phyloP scores from a whole-genome alignment of 306 rosid genomes.

The Corylus heterophylla region DNA sequence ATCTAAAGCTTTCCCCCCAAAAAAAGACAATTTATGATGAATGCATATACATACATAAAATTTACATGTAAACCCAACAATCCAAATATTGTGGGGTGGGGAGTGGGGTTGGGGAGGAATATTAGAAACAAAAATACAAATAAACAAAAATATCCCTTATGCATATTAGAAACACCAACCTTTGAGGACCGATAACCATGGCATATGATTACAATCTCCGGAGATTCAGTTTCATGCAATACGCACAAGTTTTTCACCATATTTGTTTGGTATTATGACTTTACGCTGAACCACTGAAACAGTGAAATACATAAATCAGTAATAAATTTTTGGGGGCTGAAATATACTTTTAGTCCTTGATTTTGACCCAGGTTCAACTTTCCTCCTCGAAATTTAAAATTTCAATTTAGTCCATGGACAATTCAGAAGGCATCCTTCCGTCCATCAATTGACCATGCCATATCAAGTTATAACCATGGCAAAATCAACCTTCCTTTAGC shows the following conservation, averaged over 20 bases:
- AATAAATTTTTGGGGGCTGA: background rate
- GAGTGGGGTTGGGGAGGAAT: no score
- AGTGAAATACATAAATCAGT: slow-evolving; percentile 10
- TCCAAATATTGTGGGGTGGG: no score
- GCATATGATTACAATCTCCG: slow-evolving; percentile 64
- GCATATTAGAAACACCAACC: slow-evolving; percentile 40
- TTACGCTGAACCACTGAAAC: slow-evolving; percentile 42
- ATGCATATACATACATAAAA: background rate
- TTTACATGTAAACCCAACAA: background rate
- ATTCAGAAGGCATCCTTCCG: background rate
- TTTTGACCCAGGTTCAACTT: background rate
- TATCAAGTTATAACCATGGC: background rate
- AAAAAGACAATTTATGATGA: background rate
- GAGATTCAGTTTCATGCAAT: slow-evolving; percentile 65
- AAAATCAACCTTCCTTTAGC: background rate
- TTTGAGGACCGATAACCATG: slow-evolving; percentile 67
- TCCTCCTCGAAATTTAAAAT: slow-evolving; percentile 2
- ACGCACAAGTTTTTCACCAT: slow-evolving; percentile 67
- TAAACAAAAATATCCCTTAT: background rate
- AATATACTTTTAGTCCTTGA: background rate
- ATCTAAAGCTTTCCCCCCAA: background rate
- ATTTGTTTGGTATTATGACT: slow-evolving; percentile 55
- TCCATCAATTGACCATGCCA: background rate
- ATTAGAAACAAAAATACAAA: background rate
- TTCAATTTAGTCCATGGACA: background rate